These are phyloP conservation scores for Eurotiales sp. DNA, from an alignment of 2,329 filamentous ascomycete genomes.

Conservation along the genomic window DNA sequence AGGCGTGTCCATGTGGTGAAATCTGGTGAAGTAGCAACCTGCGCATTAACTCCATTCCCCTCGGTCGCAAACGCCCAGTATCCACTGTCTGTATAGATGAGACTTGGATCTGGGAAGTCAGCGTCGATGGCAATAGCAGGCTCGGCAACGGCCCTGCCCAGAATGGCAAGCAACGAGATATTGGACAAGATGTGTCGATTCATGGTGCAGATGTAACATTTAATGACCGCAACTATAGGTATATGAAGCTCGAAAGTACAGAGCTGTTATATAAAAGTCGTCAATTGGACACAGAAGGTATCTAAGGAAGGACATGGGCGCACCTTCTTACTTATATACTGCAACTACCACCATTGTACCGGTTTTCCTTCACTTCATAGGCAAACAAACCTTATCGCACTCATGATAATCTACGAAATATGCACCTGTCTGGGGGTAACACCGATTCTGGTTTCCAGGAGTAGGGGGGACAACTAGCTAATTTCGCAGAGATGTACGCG, in stretches of 20 bases:
- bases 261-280: no score
- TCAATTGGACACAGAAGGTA: no score
- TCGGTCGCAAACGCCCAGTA: constrained; percentile 58
- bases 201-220: not conserved
- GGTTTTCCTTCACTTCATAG: not conserved
- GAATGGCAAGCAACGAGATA: not conserved
- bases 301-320: not conserved
- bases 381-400: not conserved
- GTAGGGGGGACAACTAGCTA: not conserved
- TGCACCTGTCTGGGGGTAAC: not conserved
- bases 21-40: constrained; percentile 48
- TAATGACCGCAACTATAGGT: no score
- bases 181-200: not conserved
- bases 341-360: no score
- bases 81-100: constrained; percentile 45
- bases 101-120: constrained; percentile 55
- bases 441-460: not conserved
- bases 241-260: no score
- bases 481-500: not conserved
- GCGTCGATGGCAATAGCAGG: constrained; percentile 26
- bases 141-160: constrained; percentile 14
- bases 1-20: constrained; percentile 46
- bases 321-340: not conserved
- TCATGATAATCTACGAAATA: not conserved
- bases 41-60: constrained; percentile 48